Conservation (phyloP, 352 stramenopile genomes). For the Phytophthora macrochlamydospora region DNA sequence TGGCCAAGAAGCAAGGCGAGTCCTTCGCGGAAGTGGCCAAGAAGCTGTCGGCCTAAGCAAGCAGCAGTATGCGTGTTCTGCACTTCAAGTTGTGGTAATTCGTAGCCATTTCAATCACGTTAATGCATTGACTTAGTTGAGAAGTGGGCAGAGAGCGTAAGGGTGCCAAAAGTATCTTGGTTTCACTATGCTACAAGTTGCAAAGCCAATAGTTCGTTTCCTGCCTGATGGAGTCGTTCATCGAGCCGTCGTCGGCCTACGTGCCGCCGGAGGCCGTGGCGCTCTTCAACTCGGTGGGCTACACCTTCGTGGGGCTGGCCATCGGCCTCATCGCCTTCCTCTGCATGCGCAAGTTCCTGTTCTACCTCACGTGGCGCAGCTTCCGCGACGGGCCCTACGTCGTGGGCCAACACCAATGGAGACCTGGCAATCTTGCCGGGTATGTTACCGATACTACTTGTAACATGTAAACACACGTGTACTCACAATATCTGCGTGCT, state of each 20-base stretch:
- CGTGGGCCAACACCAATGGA: conserved; percentile 77
- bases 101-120: background rate
- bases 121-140: background rate
- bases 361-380: conserved; percentile 83
- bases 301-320: conserved; percentile 53
- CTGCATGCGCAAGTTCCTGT: conserved; percentile 70
- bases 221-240: conserved; percentile 31
- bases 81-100: background rate
- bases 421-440: conserved; percentile 74
- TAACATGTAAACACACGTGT: background rate
- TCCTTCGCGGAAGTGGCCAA: conserved; percentile 83
- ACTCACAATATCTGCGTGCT: background rate
- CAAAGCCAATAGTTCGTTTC: conserved; percentile 8
- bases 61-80: background rate
- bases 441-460: conserved; percentile 18
- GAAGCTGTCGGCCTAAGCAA: conserved; percentile 63
- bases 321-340: conserved; percentile 59
- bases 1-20: conserved; percentile 83
- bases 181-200: conserved; percentile 7
- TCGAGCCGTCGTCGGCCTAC: conserved; percentile 55
- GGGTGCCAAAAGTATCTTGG: background rate
- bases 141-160: too few species aligned
- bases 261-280: conserved; percentile 54
- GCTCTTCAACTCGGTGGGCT: conserved; percentile 66
- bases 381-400: conserved; percentile 81